Base-by-base conservation (phyloP, 345 rosid species). In the Eucalyptus regnans region DNA sequence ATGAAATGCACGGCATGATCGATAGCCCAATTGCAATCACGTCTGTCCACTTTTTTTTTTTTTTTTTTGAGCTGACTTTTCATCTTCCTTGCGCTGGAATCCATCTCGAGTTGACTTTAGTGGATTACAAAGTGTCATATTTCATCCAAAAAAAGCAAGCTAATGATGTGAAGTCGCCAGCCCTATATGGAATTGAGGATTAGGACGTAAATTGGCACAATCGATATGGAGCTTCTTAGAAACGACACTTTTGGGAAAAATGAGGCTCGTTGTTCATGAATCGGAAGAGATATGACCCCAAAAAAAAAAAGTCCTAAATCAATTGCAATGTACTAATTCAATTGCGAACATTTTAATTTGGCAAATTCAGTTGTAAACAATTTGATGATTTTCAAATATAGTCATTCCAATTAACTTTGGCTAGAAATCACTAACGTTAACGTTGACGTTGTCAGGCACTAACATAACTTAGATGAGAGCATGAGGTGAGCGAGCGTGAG, bases 351-450 rank as follows among this genome's bases (percentile, higher is more conserved):
- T 18, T 52, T 52, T 18, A 52, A 52, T 52, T 52, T 52, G 10
- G 0, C 58, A 52, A 52, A 52, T 52, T 18, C 5, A 52, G 0
- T 52, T 52, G 23, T 52, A 52, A 52, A 18, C 5, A 4, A 0
- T 52, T 52, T 52, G 58, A 52, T 20, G 54, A 16, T 51, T 51
- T 51, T 51, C 22, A 51, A 51, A 51, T 16, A 51, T 51, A 2
- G 0, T 16, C 8, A 51, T 51, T 51, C 1, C 20, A 51, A 52
- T 52, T 52, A 8, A 52, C 18, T 18, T 52, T 52, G 0, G 2
- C 0, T 52, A 52, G 58, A 52, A 52, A 52, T 52, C 2, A 52
- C 9, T 3, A 4, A 46, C 12, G 49, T 46, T 3, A 4, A 46
- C 12, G 49, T 46, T 46, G 1, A 52, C 23, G 4, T 52, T 52